phyloP scores from a whole-genome alignment of 257 asterid species.

The Solanum lignicaule region DNA sequence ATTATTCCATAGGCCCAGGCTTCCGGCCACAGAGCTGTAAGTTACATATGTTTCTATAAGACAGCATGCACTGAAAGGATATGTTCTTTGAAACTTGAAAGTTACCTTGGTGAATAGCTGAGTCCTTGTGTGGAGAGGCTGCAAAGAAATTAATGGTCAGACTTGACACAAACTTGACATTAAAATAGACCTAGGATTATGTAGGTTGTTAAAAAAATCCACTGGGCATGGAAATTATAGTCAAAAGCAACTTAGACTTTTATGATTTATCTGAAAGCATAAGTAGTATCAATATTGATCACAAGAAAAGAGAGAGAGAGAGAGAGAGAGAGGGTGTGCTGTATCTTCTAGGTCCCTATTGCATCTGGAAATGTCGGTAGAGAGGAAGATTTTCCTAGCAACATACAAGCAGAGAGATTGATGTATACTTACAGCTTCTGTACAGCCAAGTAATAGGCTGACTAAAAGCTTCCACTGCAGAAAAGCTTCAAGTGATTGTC shows the following conservation, averaged over 20 bases:
- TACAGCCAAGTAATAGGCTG: constrained; percentile 73
- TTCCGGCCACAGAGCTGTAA: neutral
- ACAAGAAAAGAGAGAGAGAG: neutral
- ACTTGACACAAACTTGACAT: neutral
- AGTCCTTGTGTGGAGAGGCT: constrained; percentile 83
- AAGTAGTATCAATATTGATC: neutral
- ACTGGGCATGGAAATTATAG: neutral
- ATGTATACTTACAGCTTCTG: constrained; percentile 70
- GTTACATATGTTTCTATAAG: neutral
- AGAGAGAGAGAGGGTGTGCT: neutral
- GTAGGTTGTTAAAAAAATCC: neutral
- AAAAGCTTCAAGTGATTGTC: constrained; percentile 95
- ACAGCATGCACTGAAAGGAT: neutral
- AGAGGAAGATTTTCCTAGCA: neutral
- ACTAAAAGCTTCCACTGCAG: constrained; percentile 76
- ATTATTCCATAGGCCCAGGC: neutral
- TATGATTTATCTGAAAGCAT: neutral
- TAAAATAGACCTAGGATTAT: neutral
- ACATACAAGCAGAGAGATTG: neutral
- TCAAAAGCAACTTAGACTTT: neutral
- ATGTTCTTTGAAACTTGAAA: neutral
- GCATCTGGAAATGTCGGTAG: neutral
- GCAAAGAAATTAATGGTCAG: constrained; percentile 16
- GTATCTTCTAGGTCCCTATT: neutral
- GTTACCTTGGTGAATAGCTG: constrained; percentile 78